Base-by-base conservation (phyloP, 352 stramenopile genomes). In the Globisporangium alternatum region DNA sequence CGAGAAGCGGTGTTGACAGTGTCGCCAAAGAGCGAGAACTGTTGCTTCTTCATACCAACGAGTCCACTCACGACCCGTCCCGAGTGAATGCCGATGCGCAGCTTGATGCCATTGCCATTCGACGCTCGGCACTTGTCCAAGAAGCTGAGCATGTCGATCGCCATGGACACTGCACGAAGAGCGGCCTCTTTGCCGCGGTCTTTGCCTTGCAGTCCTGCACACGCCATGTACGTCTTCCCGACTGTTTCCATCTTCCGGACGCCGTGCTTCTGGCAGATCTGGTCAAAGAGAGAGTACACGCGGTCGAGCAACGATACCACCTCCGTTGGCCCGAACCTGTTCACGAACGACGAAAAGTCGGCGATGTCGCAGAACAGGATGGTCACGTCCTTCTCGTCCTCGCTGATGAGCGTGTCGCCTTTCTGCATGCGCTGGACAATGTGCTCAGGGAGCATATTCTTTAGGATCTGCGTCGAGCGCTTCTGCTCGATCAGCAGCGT, bases 221-320 rank as follows among this genome's bases (percentile, higher is more conserved):
- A 93, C 0, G 85, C 90, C 80, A 98, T 91, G 65, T 97, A 97
- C 19, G 88, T 96, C 64, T 98, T 97, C 4, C 93, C 91, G 5
- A 98, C 93, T 0, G 88, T 97, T 64, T 98, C 90, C 75, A 98
- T 95, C 70, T 98, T 98, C 6, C 91, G 87, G 0, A 98, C 86
- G 12, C 88, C 84, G 60, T 98, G 88, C 63, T 97, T 96, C 41
- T 88, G 70, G 44, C 87, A 96, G 54, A 98, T 93, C 31, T 90
- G 81, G 62, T 98, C 91, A 56, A 98, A 97, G 1, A 94, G 75
- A 4, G 86, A 95, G 69, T 97, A 98, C n/a, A 98, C 84, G 19
- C 90, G 80, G 70, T 97, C 89, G 12, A 98, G 75, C 15, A 98
- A 69, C 60, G 86, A 90, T 0, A 95, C 84, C 2, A 95, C 80